Percentiles rank a stretch among this genome's conserved stretches.
phyloP scores from a whole-genome alignment of 176 grass and related monocot genomes.

The barley (Hordeum vulgare) region MorexV3_pseudomolecules_assembly NC_058518.1:270558469-270558968 shows the following conservation, averaged over 20 bases:
- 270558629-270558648: conserved; percentile 98
- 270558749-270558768: not conserved
- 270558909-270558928: conserved; percentile 9
- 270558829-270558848: not conserved
- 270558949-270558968: conserved; percentile 77
- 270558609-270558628: conserved; percentile 84
- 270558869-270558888: not conserved
- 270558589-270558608: conserved; percentile 87
- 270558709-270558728: not conserved
- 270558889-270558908: conserved; percentile 3
- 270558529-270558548: conserved; percentile 38
- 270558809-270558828: not conserved
- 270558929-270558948: conserved; percentile 4
- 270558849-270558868: not conserved
- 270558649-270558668: conserved; percentile 90
- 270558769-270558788: not conserved
- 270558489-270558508: not conserved
- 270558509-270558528: not conserved
- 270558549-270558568: conserved; percentile 93
- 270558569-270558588: conserved; percentile 99
- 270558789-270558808: not conserved
- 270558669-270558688: conserved; percentile 23
- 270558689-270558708: not conserved
- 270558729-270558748: not conserved
- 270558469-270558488: not conserved